Evolutionary conservation across 768 basidiomycete species (phyloP), one percentile per base, ranked within the genome.

Genomic region (Mycena albidolilacea): DNA sequence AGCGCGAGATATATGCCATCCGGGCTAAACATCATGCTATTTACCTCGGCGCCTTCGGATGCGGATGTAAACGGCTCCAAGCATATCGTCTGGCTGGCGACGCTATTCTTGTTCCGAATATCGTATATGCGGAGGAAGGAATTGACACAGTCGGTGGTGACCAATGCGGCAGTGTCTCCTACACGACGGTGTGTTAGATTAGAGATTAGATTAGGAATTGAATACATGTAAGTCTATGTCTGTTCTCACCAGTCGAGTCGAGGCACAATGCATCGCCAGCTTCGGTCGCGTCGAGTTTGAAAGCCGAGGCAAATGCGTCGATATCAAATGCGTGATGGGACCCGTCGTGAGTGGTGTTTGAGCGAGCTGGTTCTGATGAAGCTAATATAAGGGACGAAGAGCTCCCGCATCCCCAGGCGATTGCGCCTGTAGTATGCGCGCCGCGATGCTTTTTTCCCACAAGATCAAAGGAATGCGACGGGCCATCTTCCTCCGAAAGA

Each of bases 1-100:
- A 91, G 78, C 15, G 92, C 90, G 10, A 94, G 83, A 74, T 90
- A 89, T 5, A 89, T 80, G 11, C 87, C 87, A 73, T 93, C 92
- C 0, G 90, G 85, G 74, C 91, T 92, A 78, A 90, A 91, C 1
- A 81, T 75, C 15, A 87, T 84, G 63, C 79, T 80, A 59, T 85
- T 90, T 41, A 92, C 84, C 77, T 91, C 88, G 8, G 21, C 52
- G 59, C 84, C 81, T 60, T 78, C 82, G 59, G 84, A 81, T 63
- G 78, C 81, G 7, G 80, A 71, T 39, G 72, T 50, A 62, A 87
- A 88, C 38, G 80, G 77, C 60, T 85, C 80, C 59, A 90, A 79
- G 5, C 78, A 66, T 9, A 84, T 76, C 1, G 70, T 77, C 52
- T 80, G 77, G 8, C 76, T 76, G 0, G 86, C 82, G 5, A 72